Evolutionary conservation across 306 rosid species (phyloP).

Genomic region (Psophocarpus tetragonolobus): DNA sequence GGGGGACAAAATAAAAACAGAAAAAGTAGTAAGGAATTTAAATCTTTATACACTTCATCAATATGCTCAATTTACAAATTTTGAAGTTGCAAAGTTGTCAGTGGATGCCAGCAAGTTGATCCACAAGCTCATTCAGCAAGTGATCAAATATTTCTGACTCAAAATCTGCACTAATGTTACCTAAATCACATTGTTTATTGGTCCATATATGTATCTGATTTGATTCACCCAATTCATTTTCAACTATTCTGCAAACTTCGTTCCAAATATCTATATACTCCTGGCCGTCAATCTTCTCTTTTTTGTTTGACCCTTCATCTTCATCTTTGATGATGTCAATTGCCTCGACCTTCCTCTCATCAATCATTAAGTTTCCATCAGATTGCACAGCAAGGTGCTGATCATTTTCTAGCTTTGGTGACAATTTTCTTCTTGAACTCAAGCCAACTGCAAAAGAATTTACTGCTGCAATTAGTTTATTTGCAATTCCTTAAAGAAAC

Average conservation of each 20-base stretch:
- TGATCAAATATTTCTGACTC: background rate
- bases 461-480: background rate
- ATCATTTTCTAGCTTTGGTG: background rate
- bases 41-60: background rate
- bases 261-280: background rate
- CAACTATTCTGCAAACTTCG: background rate
- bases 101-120: background rate
- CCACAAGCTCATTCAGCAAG: conserved; percentile 2
- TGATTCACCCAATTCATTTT: background rate
- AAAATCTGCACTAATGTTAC: background rate
- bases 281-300: background rate
- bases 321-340: background rate
- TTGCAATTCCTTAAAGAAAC: background rate
- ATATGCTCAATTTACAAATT: background rate
- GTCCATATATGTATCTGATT: background rate
- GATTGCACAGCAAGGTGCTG: background rate
- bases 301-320: background rate
- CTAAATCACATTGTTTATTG: background rate
- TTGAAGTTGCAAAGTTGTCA: background rate
- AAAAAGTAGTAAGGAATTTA: background rate
- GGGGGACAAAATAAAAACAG: background rate
- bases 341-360: background rate
- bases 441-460: background rate
- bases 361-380: background rate
- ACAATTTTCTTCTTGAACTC: background rate